Conservation (phyloP, 164 flowering plant genomes). For the Cinnamomum chago region DNA sequence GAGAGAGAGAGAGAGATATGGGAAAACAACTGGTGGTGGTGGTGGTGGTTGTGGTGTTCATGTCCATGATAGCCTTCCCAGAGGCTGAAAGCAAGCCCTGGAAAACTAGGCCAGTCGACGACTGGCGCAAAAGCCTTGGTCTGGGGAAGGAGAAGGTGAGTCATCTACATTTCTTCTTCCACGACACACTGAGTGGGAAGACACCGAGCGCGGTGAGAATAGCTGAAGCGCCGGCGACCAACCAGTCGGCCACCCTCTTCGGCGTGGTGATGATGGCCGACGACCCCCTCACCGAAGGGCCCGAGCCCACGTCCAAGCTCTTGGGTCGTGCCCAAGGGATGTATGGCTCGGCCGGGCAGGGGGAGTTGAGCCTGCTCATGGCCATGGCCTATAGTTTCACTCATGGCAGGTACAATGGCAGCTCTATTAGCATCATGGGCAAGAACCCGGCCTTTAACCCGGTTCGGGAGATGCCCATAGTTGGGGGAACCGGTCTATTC, state of each 20-base stretch:
- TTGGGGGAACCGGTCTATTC: constrained; percentile 43
- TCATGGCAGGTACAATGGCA: constrained; percentile 24
- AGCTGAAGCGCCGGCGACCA: neutral
- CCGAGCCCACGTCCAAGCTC: constrained; percentile 8
- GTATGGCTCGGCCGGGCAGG: constrained; percentile 2
- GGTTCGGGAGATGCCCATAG: constrained; percentile 39
- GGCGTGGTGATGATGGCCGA: constrained; percentile 6
- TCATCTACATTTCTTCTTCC: constrained; percentile 13
- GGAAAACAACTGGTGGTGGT: no score
- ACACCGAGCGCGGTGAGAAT: constrained; percentile 4
- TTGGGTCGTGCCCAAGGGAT: constrained; percentile 10
- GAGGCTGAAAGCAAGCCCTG: no score
- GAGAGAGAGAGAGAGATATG: no score
- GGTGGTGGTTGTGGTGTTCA: no score
- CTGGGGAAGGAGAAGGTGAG: constrained; percentile 7
- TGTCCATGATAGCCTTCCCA: no score
- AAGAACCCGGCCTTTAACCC: constrained; percentile 22
- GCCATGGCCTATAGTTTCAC: constrained; percentile 3
- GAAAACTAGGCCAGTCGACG: no score
- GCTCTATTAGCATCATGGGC: constrained; percentile 35
- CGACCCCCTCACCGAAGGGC: constrained; percentile 12
- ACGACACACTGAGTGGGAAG: constrained; percentile 3
- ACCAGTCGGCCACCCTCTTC: constrained; percentile 3
- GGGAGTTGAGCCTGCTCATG: constrained; percentile 3
- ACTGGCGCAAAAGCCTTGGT: no score